phyloP scores from a whole-genome alignment of 2,329 filamentous ascomycete species.

The Colletotrichum spinosum region DNA sequence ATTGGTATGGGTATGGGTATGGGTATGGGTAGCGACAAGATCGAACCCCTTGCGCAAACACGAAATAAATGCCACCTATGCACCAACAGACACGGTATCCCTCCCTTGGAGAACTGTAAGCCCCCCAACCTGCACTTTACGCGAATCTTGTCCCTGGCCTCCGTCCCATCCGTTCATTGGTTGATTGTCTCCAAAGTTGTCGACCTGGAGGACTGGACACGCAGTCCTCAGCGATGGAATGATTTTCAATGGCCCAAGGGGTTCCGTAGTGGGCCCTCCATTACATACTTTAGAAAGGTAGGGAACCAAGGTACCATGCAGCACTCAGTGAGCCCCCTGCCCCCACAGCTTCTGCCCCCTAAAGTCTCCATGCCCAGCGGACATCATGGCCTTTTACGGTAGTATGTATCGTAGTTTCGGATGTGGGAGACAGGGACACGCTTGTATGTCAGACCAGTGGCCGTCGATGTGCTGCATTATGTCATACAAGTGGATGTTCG shows the following conservation, averaged over 20 bases:
- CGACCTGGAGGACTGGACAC: conserved; percentile 18
- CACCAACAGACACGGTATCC: conserved; percentile 36
- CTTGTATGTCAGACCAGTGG: not conserved
- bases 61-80: conserved; percentile 39
- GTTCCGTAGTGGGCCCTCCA: conserved; percentile 13
- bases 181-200: not conserved
- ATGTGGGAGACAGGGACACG: not conserved
- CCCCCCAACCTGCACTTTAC: conserved; percentile 30
- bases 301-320: too few species aligned
- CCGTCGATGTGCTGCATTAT: too few species aligned
- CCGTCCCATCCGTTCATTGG: conserved; percentile 16
- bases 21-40: conserved; percentile 1
- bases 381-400: too few species aligned
- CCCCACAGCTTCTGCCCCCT: conserved; percentile 30
- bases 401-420: too few species aligned
- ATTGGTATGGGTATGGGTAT: not conserved
- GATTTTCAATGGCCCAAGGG: conserved; percentile 21
- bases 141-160: conserved; percentile 22
- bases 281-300: not conserved
- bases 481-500: too few species aligned
- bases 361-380: conserved; percentile 24
- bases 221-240: conserved; percentile 32
- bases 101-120: conserved; percentile 22
- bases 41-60: conserved; percentile 31
- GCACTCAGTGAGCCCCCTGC: conserved; percentile 14